phyloP scores from a whole-genome alignment of 768 basidiomycete genomes.

The Tulasnella sp. region DNA sequence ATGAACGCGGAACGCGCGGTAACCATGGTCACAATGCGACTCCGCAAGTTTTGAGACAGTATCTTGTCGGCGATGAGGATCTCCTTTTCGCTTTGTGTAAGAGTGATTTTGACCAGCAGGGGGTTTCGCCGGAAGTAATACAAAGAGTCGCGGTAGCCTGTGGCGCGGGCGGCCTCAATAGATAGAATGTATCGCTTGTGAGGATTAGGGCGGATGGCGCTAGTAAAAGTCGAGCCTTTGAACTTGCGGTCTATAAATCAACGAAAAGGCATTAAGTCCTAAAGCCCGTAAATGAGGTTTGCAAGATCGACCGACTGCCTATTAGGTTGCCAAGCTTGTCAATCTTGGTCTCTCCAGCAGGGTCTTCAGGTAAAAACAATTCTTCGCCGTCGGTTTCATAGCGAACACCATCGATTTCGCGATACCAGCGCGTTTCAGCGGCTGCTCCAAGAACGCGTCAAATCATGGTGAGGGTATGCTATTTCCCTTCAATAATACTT shows the following conservation, averaged over 20 bases:
- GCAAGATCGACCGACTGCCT: constrained; percentile 56
- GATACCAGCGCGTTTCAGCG: constrained; percentile 34
- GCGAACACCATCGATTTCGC: constrained; percentile 57
- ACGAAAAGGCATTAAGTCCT: background rate
- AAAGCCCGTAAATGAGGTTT: constrained; percentile 26
- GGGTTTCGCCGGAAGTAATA: constrained; percentile 95
- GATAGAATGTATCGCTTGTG: constrained; percentile 89
- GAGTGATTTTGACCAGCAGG: constrained; percentile 85
- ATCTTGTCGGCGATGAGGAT: constrained; percentile 84
- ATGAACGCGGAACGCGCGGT: constrained; percentile 92
- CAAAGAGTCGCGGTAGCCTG: constrained; percentile 94
- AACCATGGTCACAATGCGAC: constrained; percentile 89
- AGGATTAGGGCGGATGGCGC: constrained; percentile 72
- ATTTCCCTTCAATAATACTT: constrained; percentile 16
- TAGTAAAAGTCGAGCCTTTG: constrained; percentile 84
- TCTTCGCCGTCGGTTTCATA: constrained; percentile 87
- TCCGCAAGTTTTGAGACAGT: constrained; percentile 81
- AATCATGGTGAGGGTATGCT: too few species aligned
- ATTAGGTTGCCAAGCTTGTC: constrained; percentile 78
- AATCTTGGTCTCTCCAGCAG: constrained; percentile 88
- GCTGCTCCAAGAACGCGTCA: constrained; percentile 28
- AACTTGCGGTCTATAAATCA: constrained; percentile 66
- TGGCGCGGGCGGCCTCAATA: constrained; percentile 94
- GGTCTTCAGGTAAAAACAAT: constrained; percentile 74
- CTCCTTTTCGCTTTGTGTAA: constrained; percentile 87